Percentiles rank a stretch among this genome's conserved stretches.
Evolutionary conservation across 1,139 yeast species (phyloP).

Genomic region (Nakaseomyces uthaithaninus): DNA sequence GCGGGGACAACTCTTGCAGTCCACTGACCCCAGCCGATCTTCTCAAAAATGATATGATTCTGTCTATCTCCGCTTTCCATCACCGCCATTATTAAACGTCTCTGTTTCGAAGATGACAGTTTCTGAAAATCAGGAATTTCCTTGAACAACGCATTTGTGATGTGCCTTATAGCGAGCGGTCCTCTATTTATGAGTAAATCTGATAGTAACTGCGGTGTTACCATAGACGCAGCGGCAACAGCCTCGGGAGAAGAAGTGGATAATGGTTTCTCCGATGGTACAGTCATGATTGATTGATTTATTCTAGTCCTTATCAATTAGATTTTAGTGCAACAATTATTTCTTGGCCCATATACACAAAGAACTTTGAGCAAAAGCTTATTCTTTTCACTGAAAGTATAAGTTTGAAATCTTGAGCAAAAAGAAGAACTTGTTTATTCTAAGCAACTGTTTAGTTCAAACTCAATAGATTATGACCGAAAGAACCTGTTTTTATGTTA

Average conservation of each 20-base stretch:
- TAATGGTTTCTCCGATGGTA: slow-evolving; percentile 23
- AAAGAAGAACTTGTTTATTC: too few species aligned
- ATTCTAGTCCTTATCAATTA: too few species aligned
- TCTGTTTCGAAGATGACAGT: slow-evolving; percentile 76
- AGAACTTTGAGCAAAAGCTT: too few species aligned
- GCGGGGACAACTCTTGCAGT: slow-evolving; percentile 58
- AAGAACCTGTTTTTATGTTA: too few species aligned
- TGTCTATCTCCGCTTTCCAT: slow-evolving; percentile 63
- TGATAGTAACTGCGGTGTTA: slow-evolving; percentile 74
- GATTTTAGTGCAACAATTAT: too few species aligned
- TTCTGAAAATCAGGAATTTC: slow-evolving; percentile 77
- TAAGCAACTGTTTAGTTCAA: too few species aligned
- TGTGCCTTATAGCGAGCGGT: slow-evolving; percentile 84
- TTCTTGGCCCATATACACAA: too few species aligned
- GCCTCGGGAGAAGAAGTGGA: slow-evolving; percentile 86
- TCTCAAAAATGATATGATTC: slow-evolving; percentile 69
- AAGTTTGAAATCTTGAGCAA: too few species aligned
- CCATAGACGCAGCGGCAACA: slow-evolving; percentile 77
- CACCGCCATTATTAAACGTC: slow-evolving; percentile 83
- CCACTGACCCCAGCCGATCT: slow-evolving; percentile 99
- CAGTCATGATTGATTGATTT: not conserved
- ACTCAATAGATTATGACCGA: too few species aligned
- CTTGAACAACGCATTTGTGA: slow-evolving; percentile 65
- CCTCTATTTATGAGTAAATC: slow-evolving; percentile 63
- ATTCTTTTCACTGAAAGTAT: too few species aligned